Base-by-base conservation (phyloP, 768 basidiomycete genomes). In the Termitomyces sp. region DNA sequence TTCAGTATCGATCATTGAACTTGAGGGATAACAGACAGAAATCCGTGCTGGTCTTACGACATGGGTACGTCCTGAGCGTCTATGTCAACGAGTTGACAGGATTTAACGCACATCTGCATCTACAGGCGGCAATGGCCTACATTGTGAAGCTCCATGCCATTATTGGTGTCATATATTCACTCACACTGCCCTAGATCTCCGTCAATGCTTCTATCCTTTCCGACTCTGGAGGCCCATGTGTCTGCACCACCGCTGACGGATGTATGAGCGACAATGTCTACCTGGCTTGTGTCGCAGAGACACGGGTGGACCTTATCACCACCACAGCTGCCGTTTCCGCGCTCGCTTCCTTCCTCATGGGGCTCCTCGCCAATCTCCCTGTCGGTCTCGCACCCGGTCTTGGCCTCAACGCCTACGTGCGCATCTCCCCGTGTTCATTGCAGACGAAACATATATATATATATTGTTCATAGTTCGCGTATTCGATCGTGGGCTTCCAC, bases 301-400 rank as follows among this genome's bases (percentile, higher is more conserved):
- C 91, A 16, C 81, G 80, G 22, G 80, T 81, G 50, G 91, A 94
- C 66, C 81, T 94, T 55, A 91, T 94, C 63, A 91, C 88, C 6
- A 80, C 87, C 12, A 93, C 91, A 0, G 89, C 91, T 10, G 86
- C 88, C 52, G 80, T 91, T 56, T 77, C 88, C 3, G 83, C 88
- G 0, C 78, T 94, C 7, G 70, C 89, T 10, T 88, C 86, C 16
- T 82, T 87, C 66, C 79, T 92, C 56, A 91, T 94, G 90, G 92
- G 92, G 43, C 70, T 86, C 13, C 67, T 92, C 22, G 92, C 89
- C 36, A 94, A 94, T 65, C 74, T 94, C n/a, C 92, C 92, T 2
- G 82, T 94, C n/a, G 90, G 86, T 29, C 81, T 94, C 70, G 91
- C 91, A 2, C 91, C 91, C 20, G 92, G 92, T 55, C 77, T 94